Evolutionary conservation across 306 rosid genomes (phyloP).

Genomic region (Albizia julibrissin): DNA sequence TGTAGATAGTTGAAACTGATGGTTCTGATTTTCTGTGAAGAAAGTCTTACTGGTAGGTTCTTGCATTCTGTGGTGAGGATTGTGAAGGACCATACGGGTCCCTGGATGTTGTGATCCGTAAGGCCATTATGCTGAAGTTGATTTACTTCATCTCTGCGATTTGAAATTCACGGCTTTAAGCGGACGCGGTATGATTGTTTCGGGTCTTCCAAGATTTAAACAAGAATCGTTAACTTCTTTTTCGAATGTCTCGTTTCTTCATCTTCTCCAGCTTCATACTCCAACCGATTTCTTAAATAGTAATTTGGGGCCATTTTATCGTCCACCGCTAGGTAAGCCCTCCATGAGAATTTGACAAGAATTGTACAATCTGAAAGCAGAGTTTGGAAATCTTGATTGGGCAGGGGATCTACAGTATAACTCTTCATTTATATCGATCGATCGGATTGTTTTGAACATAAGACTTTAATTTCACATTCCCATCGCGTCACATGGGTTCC

Average conservation of each 20-base stretch:
- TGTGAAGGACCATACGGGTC: neutral
- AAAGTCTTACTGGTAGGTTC: neutral
- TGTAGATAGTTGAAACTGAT: neutral
- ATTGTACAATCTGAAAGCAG: neutral
- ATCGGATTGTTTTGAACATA: neutral
- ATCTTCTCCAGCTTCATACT: neutral
- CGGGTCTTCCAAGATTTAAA: neutral
- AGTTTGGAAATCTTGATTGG: neutral
- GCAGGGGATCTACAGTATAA: neutral
- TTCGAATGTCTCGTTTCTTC: constrained; percentile 2
- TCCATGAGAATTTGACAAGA: neutral
- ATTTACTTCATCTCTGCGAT: neutral
- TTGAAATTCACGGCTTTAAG: neutral
- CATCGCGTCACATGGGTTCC: constrained; percentile 31
- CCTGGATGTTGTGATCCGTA: neutral
- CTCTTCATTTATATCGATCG: neutral
- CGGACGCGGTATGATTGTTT: neutral
- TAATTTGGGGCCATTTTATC: neutral
- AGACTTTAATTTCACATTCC: neutral
- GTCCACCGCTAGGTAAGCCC: neutral
- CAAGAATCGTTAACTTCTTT: neutral
- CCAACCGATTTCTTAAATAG: neutral
- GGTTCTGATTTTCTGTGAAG: neutral
- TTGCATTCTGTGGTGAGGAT: neutral
- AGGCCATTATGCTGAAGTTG: neutral